Conservation (phyloP, 1,284 basidiomycete genomes). For the Austroboletus novae-zelandiae region DNA sequence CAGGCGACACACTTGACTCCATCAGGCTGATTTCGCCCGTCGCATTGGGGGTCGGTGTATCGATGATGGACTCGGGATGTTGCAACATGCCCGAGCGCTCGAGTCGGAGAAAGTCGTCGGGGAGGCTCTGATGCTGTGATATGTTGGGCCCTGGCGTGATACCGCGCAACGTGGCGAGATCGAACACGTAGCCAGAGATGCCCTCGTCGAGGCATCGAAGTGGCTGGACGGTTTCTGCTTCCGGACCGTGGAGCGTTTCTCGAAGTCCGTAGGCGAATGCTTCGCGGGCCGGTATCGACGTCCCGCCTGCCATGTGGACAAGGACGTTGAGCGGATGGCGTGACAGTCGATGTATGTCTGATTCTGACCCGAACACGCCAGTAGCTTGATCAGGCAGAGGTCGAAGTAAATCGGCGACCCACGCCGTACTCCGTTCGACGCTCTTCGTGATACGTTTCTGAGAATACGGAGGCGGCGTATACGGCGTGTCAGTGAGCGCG, state of each 20-base stretch:
- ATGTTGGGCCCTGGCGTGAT: constrained; percentile 14
- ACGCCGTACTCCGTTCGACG: constrained; percentile 61
- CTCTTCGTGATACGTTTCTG: constrained; percentile 75
- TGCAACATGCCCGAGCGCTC: constrained; percentile 13
- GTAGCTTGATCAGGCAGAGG: constrained; percentile 3
- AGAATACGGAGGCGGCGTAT: constrained; percentile 59
- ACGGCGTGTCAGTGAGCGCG: constrained; percentile 68
- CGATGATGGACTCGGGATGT: constrained; percentile 7
- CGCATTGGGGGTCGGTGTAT: constrained; percentile 10
- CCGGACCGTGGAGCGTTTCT: constrained; percentile 55
- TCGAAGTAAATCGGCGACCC: constrained; percentile 55
- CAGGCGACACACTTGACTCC: constrained; percentile 1
- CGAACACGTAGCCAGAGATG: constrained; percentile 64
- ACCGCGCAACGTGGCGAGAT: constrained; percentile 57
- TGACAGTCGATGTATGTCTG: neutral
- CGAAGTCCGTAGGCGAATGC: constrained; percentile 60
- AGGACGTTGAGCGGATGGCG: constrained; percentile 46
- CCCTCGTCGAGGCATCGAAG: constrained; percentile 62
- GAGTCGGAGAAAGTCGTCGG: constrained; percentile 14
- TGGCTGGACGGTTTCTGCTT: constrained; percentile 51
- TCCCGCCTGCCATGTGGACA: constrained; percentile 66
- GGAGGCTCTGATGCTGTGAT: constrained; percentile 13
- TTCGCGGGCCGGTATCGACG: constrained; percentile 51
- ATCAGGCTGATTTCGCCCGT: neutral
- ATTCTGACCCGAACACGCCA: neutral